These are phyloP conservation scores for Blastocystis sp. DNA, from an alignment of 352 stramenopile genomes.

Conservation along the genomic window DNA sequence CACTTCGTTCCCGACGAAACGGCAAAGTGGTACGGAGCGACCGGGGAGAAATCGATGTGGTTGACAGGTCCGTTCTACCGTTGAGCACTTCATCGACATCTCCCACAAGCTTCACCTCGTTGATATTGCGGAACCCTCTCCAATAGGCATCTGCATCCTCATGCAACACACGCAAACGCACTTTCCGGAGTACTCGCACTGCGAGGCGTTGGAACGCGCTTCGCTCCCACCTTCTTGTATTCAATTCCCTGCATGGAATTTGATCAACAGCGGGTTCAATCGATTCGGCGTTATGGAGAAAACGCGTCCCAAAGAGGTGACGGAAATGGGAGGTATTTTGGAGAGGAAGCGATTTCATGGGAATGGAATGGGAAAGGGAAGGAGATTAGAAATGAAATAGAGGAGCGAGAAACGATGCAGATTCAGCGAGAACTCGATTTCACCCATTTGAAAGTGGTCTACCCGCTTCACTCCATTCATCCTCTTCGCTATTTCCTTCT, in stretches of 20 bases:
- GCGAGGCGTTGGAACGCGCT: neutral
- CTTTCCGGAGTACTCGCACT: slow-evolving; percentile 7
- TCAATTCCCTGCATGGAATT: slow-evolving; percentile 30
- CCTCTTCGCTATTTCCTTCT: neutral
- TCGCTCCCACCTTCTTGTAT: neutral
- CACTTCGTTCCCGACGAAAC: slow-evolving; percentile 49
- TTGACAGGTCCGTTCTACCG: slow-evolving; percentile 44
- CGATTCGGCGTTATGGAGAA: neutral
- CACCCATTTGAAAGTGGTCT: neutral
- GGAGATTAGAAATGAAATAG: neutral
- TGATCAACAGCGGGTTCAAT: neutral
- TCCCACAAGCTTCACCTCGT: neutral
- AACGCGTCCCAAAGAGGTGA: neutral
- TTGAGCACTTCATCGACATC: neutral
- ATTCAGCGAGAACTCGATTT: neutral
- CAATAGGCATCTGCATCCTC: neutral
- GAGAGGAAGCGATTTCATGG: neutral
- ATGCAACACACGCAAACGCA: neutral
- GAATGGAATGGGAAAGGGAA: too few species aligned
- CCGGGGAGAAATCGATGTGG: slow-evolving; percentile 28
- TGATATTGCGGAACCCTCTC: slow-evolving; percentile 19
- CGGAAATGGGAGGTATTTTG: neutral
- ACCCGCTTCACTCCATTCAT: neutral
- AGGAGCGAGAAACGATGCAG: neutral
- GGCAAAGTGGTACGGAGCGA: slow-evolving; percentile 22